Evolutionary conservation across 805 yeast species (phyloP), one percentile per base, ranked within the genome.

Genomic region (Saturnispora dispora): DNA sequence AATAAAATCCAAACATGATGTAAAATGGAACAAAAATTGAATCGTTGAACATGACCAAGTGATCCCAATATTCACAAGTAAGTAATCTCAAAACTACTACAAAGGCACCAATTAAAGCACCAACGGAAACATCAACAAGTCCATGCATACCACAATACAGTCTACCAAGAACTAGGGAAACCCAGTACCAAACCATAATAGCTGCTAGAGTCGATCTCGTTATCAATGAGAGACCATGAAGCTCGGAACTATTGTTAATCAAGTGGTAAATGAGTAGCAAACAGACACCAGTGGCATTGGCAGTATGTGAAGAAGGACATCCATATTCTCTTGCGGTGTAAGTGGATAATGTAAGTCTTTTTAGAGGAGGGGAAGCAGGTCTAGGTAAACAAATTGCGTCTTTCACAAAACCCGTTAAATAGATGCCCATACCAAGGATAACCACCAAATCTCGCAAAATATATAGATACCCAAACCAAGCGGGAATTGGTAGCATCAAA

Each of bases 61-160:
- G 49, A 60, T 85, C 87, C 70, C 79, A 79, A 9, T 55, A 28
- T 7, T 60, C 60, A 1, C 79, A 73, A 5, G 58, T 54, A 43
- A 62, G 56, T 3, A 52, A 9, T 48, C 96, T 70, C 22, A 75
- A 60, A n/a, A 72, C 44, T 55, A 78, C 78, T 35, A 84, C 71
- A 0, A 68, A 37, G 0, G 69, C 46, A 0, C 99, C 99, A 17
- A 88, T 68, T 0, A 76, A 0, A 0, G 78, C 68, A 5, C 99
- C 99, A 18, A 77, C 63, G 0, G 69, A 47, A 3, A 93, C 73
- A 63, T 93, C 99, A 22, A 85, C 67, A 53, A 86, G 77, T 2
- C 99, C 98, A 68, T 93, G 99, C 99, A 91, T 91, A 3, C 99
- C 99, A 65, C 96, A 89, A 69, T 93, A 91, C 9, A 91, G 61